Conservation (phyloP, 1,284 basidiomycete species). For the Ustilago sp. region DNA sequence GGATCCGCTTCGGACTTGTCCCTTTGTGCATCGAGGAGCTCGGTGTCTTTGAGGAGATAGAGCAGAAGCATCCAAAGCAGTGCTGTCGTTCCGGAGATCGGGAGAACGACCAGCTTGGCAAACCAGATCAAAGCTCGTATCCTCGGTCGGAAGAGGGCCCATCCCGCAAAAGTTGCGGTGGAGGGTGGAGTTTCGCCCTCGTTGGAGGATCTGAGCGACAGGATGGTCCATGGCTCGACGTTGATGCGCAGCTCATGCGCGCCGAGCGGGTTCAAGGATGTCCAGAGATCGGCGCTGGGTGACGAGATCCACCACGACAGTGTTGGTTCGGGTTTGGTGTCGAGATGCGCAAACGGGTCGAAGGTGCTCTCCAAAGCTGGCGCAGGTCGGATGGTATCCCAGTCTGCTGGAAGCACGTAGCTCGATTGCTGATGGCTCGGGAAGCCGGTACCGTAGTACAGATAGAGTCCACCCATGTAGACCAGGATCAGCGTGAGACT, state of each 20-base stretch:
- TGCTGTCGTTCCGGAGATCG: slow-evolving; percentile 82
- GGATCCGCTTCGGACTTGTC: slow-evolving; percentile 70
- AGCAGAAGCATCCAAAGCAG: slow-evolving; percentile 82
- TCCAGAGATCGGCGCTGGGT: slow-evolving; percentile 76
- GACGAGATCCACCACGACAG: slow-evolving; percentile 64
- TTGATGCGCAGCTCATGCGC: slow-evolving; percentile 80
- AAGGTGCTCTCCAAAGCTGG: slow-evolving; percentile 30
- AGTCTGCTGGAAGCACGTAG: slow-evolving; percentile 38
- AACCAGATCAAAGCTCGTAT: slow-evolving; percentile 76
- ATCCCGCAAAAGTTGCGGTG: slow-evolving; percentile 65
- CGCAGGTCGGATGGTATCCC: slow-evolving; percentile 23
- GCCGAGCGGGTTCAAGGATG: slow-evolving; percentile 80
- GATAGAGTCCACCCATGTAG: slow-evolving; percentile 60
- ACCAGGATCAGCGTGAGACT: slow-evolving; percentile 75
- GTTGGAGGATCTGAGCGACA: slow-evolving; percentile 75
- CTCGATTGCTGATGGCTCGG: slow-evolving; percentile 36
- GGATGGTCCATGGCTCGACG: slow-evolving; percentile 81
- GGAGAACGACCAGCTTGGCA: slow-evolving; percentile 83
- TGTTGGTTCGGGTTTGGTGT: slow-evolving; percentile 12
- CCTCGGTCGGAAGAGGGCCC: slow-evolving; percentile 69
- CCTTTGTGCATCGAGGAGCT: slow-evolving; percentile 85
- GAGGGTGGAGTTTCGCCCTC: slow-evolving; percentile 60
- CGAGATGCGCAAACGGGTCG: slow-evolving; percentile 58
- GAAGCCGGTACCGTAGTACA: slow-evolving; percentile 63
- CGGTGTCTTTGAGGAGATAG: slow-evolving; percentile 91